phyloP scores from a whole-genome alignment of 805 yeast genomes.

The Wickerhamiella allomyrinae region DNA sequence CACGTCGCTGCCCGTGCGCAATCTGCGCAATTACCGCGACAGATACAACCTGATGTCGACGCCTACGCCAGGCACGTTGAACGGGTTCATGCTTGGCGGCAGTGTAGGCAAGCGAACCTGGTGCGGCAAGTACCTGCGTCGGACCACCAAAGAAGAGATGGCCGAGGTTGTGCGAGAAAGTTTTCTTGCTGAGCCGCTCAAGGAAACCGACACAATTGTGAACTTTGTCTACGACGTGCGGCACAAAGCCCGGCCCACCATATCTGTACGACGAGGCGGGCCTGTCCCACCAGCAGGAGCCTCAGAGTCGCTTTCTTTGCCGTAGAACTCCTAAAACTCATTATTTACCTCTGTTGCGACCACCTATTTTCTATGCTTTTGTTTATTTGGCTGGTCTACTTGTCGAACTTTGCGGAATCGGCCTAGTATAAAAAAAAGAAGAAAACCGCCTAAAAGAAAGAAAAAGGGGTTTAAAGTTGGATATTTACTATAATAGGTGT shows the following conservation, averaged over 20 bases:
- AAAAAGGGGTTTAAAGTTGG: too few relatives aligned
- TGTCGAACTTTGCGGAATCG: too few relatives aligned
- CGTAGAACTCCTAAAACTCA: too few relatives aligned
- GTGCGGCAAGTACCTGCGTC: constrained; percentile 25
- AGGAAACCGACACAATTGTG: constrained; percentile 77
- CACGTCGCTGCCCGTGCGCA: constrained; percentile 41
- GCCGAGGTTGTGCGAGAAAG: constrained; percentile 54
- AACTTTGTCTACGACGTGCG: constrained; percentile 77
- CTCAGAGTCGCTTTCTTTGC: not conserved
- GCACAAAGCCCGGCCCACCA: constrained; percentile 24
- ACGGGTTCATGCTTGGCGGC: constrained; percentile 57
- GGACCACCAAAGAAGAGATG: constrained; percentile 45
- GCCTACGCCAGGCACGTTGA: constrained; percentile 48
- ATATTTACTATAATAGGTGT: too few relatives aligned
- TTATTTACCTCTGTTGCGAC: too few relatives aligned
- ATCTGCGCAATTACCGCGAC: constrained; percentile 56
- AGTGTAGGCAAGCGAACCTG: constrained; percentile 60
- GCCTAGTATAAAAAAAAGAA: too few relatives aligned
- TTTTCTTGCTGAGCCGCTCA: constrained; percentile 41
- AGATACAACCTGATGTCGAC: constrained; percentile 38
- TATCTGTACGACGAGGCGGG: not conserved
- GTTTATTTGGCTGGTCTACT: too few relatives aligned
- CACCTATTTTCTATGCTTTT: too few relatives aligned
- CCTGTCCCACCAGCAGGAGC: not conserved
- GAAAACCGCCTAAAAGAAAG: too few relatives aligned